Evolutionary conservation across 495 filamentous ascomycete genomes (phyloP), one percentile per base, ranked within the genome.

Genomic region (Penicillium fimorum): DNA sequence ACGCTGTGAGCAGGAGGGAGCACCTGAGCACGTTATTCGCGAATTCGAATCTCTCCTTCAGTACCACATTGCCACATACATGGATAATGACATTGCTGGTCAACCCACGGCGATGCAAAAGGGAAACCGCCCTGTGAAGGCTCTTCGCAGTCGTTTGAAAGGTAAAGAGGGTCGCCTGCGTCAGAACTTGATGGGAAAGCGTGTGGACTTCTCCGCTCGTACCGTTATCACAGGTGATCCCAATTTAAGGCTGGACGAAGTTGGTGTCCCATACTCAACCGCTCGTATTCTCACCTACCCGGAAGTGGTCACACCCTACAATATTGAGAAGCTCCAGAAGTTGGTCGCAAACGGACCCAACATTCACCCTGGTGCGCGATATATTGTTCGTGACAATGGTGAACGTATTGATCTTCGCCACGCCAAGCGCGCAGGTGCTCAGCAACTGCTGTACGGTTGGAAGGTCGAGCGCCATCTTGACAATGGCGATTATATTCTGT

Each of bases 161-260:
- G 94, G 95, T 53, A 99, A 99, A 68, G 94, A 99, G 71, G 94
- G 94, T 65, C 90, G 94, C 75, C 80, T 99, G 15, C 90, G 94
- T 71, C 94, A 95, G 63, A 99, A 97, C 67, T 80, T 97, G 77
- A 98, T 98, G 94, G 94, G 94, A 40, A 99, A 99, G 74, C 94
- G 94, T 82, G 94, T 99, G 32, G 94, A 99, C 66, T 99, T 99
- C 71, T 99, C 94, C 1, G 95, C 94, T 17, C 95, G 94, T 86
- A 99, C 94, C 27, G 94, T 99, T 72, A 98, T 97, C 67, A 98
- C 94, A 52, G 94, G 94, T 70, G 94, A 99, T 69, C 95, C 94
- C 17, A 97, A 97, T 64, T 77, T 97, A 58, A 95, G 91, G 24
- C 80, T 99, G 22, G 92, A 97, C 63, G 90, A 99, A 77, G 94